phyloP scores from a whole-genome alignment of 495 filamentous ascomycete genomes.

The Neurospora terricola region DNA sequence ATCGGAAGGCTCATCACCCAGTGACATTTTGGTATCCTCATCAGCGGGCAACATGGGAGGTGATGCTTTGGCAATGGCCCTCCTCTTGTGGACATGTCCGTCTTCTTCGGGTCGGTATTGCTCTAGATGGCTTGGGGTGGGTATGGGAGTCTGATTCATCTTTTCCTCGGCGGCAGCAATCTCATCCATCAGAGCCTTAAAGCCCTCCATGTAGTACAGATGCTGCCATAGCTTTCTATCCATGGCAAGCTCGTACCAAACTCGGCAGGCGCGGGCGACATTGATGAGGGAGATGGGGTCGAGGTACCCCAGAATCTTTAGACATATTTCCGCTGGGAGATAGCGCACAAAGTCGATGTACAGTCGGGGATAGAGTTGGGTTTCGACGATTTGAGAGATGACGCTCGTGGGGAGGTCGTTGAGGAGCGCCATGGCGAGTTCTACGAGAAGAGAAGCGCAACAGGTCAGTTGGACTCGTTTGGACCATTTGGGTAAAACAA shows the following conservation, averaged over 20 bases:
- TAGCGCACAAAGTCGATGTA: slow-evolving; percentile 85
- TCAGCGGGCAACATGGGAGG: slow-evolving; percentile 14
- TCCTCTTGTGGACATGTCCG: slow-evolving; percentile 35
- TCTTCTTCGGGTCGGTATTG: slow-evolving; percentile 24
- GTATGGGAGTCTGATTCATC: slow-evolving; percentile 23
- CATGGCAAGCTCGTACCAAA: slow-evolving; percentile 72
- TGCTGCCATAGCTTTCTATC: slow-evolving; percentile 81
- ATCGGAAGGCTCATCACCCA: slow-evolving; percentile 27
- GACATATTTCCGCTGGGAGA: slow-evolving; percentile 80
- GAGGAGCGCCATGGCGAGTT: slow-evolving; percentile 55
- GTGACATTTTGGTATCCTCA: slow-evolving; percentile 38
- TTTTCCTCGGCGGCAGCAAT: slow-evolving; percentile 58
- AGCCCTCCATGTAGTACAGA: slow-evolving; percentile 75
- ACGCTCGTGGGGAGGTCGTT: slow-evolving; percentile 64
- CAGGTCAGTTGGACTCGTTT: not conserved
- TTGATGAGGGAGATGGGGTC: slow-evolving; percentile 65
- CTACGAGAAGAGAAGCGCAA: slow-evolving; percentile 21
- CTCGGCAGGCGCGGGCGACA: slow-evolving; percentile 65
- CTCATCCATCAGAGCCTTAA: slow-evolving; percentile 59
- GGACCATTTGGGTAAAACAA: not conserved
- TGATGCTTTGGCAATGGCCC: slow-evolving; percentile 27
- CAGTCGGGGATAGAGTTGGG: slow-evolving; percentile 62
- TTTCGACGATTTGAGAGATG: slow-evolving; percentile 60
- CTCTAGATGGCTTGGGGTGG: slow-evolving; percentile 19
- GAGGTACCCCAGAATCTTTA: slow-evolving; percentile 79